Conservation (phyloP, 257 asterid species). For the Fraxinus americana region DNA sequence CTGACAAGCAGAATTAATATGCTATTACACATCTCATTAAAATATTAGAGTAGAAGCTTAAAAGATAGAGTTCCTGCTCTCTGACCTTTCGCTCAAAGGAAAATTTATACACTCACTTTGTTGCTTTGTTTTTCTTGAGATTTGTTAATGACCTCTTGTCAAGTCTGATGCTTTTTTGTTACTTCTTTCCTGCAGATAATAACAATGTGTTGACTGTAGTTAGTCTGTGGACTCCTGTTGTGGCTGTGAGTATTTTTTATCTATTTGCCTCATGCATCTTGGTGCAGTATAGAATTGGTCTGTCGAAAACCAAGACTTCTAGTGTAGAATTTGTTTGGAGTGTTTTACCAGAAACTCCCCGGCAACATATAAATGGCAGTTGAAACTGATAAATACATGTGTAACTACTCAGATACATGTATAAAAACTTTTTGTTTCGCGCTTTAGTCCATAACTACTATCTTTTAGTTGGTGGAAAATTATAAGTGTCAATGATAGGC, state of each 20-base stretch:
- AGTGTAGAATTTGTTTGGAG: background rate
- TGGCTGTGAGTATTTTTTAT: slow-evolving; percentile 75
- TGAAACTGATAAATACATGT: background rate
- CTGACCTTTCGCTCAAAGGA: background rate
- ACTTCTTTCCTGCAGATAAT: slow-evolving; percentile 63
- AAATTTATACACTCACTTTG: background rate
- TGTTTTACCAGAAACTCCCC: slow-evolving; percentile 2
- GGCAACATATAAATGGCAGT: slow-evolving; percentile 13
- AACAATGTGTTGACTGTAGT: slow-evolving; percentile 68
- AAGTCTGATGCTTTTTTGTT: slow-evolving; percentile 30
- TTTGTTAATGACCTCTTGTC: background rate
- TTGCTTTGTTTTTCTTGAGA: background rate
- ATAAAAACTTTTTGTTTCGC: background rate
- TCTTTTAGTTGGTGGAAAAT: background rate
- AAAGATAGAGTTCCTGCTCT: background rate
- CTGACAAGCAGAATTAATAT: background rate
- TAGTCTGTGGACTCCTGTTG: slow-evolving; percentile 96
- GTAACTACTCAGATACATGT: background rate
- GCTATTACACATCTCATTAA: background rate
- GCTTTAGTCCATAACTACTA: background rate
- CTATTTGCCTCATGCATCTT: slow-evolving; percentile 11
- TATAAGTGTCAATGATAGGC: background rate
- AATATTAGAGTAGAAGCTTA: background rate
- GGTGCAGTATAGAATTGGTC: background rate
- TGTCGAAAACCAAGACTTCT: background rate